Evolutionary conservation across 148 eudicot species (phyloP), one percentile per base, ranked within the genome.

Genomic region (Amaranthus palmeri): DNA sequence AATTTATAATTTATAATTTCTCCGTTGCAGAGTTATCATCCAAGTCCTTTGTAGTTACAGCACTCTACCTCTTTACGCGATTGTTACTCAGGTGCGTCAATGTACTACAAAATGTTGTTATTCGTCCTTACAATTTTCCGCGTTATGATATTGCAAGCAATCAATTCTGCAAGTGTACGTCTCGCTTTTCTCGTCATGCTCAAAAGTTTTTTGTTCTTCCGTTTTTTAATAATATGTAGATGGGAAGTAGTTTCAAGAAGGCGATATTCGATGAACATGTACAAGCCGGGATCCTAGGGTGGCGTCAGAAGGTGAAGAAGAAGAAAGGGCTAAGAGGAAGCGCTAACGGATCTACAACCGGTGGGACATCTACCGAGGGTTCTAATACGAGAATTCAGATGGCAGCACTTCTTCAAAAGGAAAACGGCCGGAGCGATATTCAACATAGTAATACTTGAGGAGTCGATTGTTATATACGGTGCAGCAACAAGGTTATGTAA

Each of bases 11-110:
- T 25, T 25, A 25, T 25, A 25, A 25, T 42, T 3, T 45, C 3
- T 61, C 67, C n/a, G 52, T 65, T 84, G 60, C 82, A 92, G 97
- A 64, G 86, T 84, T 52, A 74, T 92, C 66, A 85, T 92, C 76
- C 97, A 92, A 75, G 82, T 88, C 51, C 83, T 92, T 65, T 90
- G 96, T 79, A 92, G 97, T 77, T 92, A 90, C 78, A 92, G 97
- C 80, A 92, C 97, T 17, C 82, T 92, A 49, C 97, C 97, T 15
- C 97, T 92, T 48, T 92, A 92, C 66, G 97, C 97, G 55, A 81
- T 90, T 40, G 97, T 92, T 43, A 88, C 97, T 11, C 97, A 92
- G 89, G 97, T 88, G 72, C 15, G 40, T 14, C 8, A 44, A 18
- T 4, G 65, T 55, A 25, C 36, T 25, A 25, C 36, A 25, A 25